These are phyloP conservation scores for Sungouiella blattae DNA, from an alignment of 805 yeast genomes.

Conservation along the genomic window DNA sequence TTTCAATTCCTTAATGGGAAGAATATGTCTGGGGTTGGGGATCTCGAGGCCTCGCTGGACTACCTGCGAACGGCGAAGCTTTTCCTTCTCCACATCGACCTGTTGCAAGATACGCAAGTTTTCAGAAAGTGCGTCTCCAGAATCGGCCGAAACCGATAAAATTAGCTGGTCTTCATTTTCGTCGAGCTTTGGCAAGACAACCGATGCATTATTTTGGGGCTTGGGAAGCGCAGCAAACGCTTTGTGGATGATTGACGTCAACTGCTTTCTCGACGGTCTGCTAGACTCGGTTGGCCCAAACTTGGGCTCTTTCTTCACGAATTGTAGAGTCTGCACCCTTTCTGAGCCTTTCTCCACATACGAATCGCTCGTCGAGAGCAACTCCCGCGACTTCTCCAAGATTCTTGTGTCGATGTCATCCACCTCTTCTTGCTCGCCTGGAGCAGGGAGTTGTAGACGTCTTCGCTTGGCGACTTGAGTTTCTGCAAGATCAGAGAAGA, in stretches of 20 bases:
- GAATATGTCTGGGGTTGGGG: constrained; percentile 23
- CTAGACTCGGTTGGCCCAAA: background rate
- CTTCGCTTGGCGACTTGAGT: constrained; percentile 22
- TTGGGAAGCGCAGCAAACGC: constrained; percentile 26
- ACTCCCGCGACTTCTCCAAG: constrained; percentile 27
- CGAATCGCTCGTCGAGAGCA: constrained; percentile 16
- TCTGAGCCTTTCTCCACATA: background rate
- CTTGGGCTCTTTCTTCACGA: background rate
- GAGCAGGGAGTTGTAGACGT: constrained; percentile 26
- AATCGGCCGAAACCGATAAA: background rate
- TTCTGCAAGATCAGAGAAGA: constrained; percentile 17
- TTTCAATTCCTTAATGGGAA: background rate
- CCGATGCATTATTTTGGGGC: constrained; percentile 35
- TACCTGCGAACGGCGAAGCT: constrained; percentile 43
- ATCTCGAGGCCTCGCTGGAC: constrained; percentile 43
- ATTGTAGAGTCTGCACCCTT: no score
- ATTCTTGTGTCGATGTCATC: constrained; percentile 33
- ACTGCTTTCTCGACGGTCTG: constrained; percentile 2
- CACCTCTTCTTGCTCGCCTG: constrained; percentile 22
- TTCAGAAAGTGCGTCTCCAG: constrained; percentile 1
- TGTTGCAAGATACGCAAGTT: constrained; percentile 21
- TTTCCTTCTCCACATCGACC: constrained; percentile 26
- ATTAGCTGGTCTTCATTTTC: constrained; percentile 14
- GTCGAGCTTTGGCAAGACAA: constrained; percentile 31
- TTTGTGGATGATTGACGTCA: constrained; percentile 1